Evolutionary conservation across 805 yeast species (phyloP).

Genomic region (Yarrowia alimentaria): DNA sequence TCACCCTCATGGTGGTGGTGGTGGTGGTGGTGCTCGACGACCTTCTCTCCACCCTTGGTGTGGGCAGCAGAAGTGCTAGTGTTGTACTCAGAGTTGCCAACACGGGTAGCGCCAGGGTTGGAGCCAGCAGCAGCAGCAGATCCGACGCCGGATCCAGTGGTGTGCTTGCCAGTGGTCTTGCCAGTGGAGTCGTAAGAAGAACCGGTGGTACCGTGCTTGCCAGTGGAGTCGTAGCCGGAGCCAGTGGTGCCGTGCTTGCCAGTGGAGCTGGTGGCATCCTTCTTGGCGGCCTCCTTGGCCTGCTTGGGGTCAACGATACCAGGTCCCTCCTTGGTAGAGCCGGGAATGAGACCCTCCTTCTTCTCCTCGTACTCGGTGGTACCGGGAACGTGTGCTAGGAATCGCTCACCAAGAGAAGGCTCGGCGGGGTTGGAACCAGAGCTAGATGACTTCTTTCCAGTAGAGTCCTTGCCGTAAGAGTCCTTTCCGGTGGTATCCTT

Average conservation of each 20-base stretch:
- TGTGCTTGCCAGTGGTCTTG: no score
- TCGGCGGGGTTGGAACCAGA: not conserved
- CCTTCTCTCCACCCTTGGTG: conserved; percentile 21
- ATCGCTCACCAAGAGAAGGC: conserved; percentile 17
- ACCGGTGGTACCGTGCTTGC: no score
- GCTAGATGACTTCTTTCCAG: no score
- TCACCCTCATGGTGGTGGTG: conserved; percentile 12
- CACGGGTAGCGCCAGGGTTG: no score
- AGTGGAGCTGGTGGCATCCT: not conserved
- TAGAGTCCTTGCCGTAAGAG: not conserved
- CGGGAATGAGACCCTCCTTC: conserved; percentile 18
- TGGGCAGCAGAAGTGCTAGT: not conserved
- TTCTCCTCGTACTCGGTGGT: conserved; percentile 27
- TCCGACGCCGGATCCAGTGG: no score
- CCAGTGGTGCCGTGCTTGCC: not conserved
- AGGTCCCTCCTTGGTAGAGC: conserved; percentile 19
- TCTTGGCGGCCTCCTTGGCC: conserved; percentile 3
- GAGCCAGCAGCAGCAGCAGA: no score
- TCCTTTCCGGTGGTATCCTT: not conserved
- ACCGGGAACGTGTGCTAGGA: conserved; percentile 16
- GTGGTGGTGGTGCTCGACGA: conserved; percentile 27
- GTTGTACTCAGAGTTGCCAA: conserved; percentile 13
- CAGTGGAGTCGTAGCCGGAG: conserved; percentile 12
- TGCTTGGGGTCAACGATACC: no score
- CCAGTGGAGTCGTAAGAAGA: no score